Conservation (phyloP, 2,329 filamentous ascomycete genomes). For the Eutypa lata region DNA sequence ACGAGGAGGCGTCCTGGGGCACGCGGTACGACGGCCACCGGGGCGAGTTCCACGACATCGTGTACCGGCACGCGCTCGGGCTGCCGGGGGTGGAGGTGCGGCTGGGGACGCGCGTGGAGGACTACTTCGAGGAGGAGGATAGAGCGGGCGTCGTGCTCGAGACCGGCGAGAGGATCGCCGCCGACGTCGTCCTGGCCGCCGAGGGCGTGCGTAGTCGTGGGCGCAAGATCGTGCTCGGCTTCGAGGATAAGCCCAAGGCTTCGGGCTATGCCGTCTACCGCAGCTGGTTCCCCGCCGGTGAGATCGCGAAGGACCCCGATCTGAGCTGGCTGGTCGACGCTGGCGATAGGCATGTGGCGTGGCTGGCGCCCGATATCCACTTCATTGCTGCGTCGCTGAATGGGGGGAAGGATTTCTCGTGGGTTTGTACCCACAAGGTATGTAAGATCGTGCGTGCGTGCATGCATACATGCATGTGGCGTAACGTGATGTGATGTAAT, state of each 20-base stretch:
- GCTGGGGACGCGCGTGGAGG: conserved; percentile 39
- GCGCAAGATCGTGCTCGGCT: conserved; percentile 42
- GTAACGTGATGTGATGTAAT: too few relatives aligned
- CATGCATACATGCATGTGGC: conserved; percentile 2
- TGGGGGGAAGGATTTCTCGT: conserved; percentile 48
- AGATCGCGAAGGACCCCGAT: conserved; percentile 41
- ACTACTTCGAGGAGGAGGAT: conserved; percentile 41
- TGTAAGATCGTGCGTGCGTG: conserved; percentile 6
- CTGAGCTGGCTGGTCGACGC: conserved; percentile 43
- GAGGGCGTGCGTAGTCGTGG: conserved; percentile 46
- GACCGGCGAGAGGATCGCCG: conserved; percentile 30
- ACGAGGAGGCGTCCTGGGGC: conserved; percentile 36
- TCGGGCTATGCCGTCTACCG: conserved; percentile 44
- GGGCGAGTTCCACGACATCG: conserved; percentile 49
- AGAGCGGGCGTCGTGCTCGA: conserved; percentile 20
- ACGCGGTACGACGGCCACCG: conserved; percentile 52
- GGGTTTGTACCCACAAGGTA: conserved; percentile 51
- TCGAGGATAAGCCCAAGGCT: conserved; percentile 38
- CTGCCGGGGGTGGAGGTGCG: conserved; percentile 48
- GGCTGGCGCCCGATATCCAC: conserved; percentile 51
- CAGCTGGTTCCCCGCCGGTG: conserved; percentile 41
- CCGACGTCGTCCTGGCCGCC: conserved; percentile 43
- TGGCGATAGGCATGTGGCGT: conserved; percentile 49
- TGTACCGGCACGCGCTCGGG: conserved; percentile 46
- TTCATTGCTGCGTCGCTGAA: conserved; percentile 52